phyloP scores from a whole-genome alignment of 2,329 filamentous ascomycete genomes.

The Claviceps lovelessii region DNA sequence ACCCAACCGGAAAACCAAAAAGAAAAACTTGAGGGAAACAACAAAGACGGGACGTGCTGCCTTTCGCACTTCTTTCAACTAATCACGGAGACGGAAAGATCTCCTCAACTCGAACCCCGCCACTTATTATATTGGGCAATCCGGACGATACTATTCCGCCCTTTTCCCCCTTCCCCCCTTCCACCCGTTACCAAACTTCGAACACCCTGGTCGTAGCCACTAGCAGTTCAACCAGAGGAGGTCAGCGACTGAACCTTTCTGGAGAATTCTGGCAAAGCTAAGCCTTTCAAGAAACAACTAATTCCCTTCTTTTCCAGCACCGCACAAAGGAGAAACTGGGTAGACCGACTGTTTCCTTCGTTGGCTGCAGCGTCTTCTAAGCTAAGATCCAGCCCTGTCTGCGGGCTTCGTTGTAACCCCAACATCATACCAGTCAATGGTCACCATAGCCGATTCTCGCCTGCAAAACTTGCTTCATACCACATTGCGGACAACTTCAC shows the following conservation, averaged over 20 bases:
- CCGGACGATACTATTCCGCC: conserved; percentile 1
- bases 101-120: not conserved
- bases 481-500: not conserved
- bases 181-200: conserved; percentile 1
- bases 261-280: conserved; percentile 1
- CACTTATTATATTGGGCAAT: conserved; percentile 2
- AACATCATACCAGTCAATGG: conserved; percentile 1
- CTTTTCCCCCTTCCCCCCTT: not conserved
- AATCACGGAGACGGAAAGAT: not conserved
- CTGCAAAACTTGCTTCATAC: not conserved
- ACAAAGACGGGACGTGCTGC: not conserved
- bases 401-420: not conserved
- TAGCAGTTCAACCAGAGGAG: conserved; percentile 2
- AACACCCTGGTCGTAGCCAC: conserved; percentile 8
- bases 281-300: conserved; percentile 1
- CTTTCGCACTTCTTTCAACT: not conserved
- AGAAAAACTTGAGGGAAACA: not conserved
- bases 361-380: not conserved
- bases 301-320: not conserved
- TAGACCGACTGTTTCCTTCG: not conserved
- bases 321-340: not conserved
- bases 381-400: not conserved
- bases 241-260: not conserved
- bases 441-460: conserved; percentile 3
- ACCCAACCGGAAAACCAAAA: no score